Conservation (phyloP, 2,329 filamentous ascomycete species). For the Truncatella angustata region DNA sequence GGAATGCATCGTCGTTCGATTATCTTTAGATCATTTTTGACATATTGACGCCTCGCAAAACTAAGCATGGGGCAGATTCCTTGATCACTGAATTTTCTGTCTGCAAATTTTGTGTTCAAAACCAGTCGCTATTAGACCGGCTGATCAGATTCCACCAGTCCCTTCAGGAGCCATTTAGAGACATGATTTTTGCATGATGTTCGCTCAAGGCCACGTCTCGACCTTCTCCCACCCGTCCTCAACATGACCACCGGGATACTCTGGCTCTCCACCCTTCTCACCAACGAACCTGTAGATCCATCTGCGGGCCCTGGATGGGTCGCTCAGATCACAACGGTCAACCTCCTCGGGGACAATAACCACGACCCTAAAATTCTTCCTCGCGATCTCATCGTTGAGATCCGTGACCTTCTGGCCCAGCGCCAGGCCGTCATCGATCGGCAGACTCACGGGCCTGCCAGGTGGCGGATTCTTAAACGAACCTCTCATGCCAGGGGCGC, state of each 20-base stretch:
- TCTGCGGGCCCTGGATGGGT: constrained; percentile 61
- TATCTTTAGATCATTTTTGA: no score
- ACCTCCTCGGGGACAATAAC: constrained; percentile 77
- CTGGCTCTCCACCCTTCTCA: constrained; percentile 29
- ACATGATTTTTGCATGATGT: background rate
- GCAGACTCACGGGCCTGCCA: constrained; percentile 56
- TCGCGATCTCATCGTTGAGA: constrained; percentile 67
- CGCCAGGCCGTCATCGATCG: constrained; percentile 39
- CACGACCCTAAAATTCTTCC: constrained; percentile 78
- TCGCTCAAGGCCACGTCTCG: constrained; percentile 65
- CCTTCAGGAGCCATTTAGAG: no score
- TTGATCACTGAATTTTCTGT: no score
- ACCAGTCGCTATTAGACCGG: no score
- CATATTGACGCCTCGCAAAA: no score
- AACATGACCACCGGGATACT: constrained; percentile 31
- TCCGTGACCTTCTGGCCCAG: constrained; percentile 67
- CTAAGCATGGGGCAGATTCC: no score
- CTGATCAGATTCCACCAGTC: no score
- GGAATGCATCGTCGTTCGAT: no score
- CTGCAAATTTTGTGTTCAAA: no score
- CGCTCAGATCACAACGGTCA: constrained; percentile 70
- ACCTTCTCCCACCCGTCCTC: constrained; percentile 61
- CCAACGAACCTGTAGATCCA: constrained; percentile 63
- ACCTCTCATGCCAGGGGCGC: constrained; percentile 76
- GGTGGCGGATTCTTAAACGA: constrained; percentile 72